Conservation (phyloP, 805 yeast genomes). For the Candida boleticola region DNA sequence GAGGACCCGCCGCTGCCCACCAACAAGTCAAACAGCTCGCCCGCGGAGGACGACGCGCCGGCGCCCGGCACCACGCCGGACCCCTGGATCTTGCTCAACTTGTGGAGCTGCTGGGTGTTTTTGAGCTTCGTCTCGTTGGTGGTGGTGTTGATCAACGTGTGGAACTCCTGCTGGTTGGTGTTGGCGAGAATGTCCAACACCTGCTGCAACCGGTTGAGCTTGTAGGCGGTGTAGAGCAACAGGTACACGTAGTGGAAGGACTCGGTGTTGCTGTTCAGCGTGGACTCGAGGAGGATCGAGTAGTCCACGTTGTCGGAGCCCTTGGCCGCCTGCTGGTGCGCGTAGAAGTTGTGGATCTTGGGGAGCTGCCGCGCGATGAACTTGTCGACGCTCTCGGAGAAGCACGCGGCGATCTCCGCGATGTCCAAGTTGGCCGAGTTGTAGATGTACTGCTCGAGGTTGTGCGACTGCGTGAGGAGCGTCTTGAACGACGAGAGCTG, state of each 20-base stretch:
- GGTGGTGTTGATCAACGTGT: slow-evolving; percentile 57
- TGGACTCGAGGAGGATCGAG: slow-evolving; percentile 30
- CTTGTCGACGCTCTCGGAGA: slow-evolving; percentile 27
- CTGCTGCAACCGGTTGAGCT: slow-evolving; percentile 58
- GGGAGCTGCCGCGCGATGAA: slow-evolving; percentile 31
- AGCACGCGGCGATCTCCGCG: slow-evolving; percentile 43
- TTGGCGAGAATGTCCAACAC: slow-evolving; percentile 54
- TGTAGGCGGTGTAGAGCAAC: slow-evolving; percentile 55
- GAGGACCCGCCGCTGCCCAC: slow-evolving; percentile 20
- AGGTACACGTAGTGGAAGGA: slow-evolving; percentile 55
- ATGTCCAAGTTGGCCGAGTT: slow-evolving; percentile 60
- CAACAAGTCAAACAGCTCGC: background rate
- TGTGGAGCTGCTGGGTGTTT: slow-evolving; percentile 39
- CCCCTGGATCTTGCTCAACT: slow-evolving; percentile 28
- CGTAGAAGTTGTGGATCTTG: slow-evolving; percentile 21
- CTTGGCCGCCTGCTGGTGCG: slow-evolving; percentile 1
- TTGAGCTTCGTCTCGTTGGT: slow-evolving; percentile 63
- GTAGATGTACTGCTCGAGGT: slow-evolving; percentile 53
- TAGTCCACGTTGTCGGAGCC: slow-evolving; percentile 17
- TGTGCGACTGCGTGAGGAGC: slow-evolving; percentile 30
- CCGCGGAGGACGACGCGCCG: background rate
- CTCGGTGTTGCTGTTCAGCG: slow-evolving; percentile 28
- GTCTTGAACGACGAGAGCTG: slow-evolving; percentile 34
- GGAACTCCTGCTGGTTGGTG: slow-evolving; percentile 60
- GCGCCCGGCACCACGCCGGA: slow-evolving; percentile 21